Percentiles rank a stretch among this genome's conserved stretches.
phyloP scores from a whole-genome alignment of 805 yeast genomes.

The Wickerhamia fluorescens region DNA sequence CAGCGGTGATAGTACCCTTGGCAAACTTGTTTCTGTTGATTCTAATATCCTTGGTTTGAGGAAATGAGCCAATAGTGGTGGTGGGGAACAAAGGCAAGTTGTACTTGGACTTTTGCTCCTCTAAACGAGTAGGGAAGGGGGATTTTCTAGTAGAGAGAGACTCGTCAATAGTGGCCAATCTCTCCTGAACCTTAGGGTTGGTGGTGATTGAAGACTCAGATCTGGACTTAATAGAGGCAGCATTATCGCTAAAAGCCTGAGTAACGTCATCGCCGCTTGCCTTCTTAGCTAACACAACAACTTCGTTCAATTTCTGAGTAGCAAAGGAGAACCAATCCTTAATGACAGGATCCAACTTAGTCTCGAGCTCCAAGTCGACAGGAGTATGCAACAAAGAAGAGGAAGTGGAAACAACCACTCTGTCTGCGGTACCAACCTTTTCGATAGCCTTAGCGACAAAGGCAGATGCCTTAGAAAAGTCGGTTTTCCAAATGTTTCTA shows the following conservation, averaged over 20 bases:
- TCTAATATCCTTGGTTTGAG: slow-evolving; percentile 99
- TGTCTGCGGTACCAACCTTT: slow-evolving; percentile 70
- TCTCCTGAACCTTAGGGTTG: slow-evolving; percentile 82
- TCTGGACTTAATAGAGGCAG: slow-evolving; percentile 80
- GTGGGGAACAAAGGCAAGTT: slow-evolving; percentile 99
- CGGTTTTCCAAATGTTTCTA: slow-evolving; percentile 99
- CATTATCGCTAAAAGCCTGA: slow-evolving; percentile 76
- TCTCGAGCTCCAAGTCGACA: slow-evolving; percentile 88
- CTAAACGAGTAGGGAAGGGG: slow-evolving; percentile 82
- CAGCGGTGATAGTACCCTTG: slow-evolving; percentile 93
- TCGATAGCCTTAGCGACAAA: slow-evolving; percentile 76
- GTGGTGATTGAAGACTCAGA: slow-evolving; percentile 81
- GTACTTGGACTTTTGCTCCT: slow-evolving; percentile 77
- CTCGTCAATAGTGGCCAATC: slow-evolving; percentile 72
- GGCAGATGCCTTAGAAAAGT: slow-evolving; percentile 80
- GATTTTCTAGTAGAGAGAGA: slow-evolving; percentile 77
- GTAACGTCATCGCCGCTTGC: slow-evolving; percentile 77
- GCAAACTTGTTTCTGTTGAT: slow-evolving; percentile 95
- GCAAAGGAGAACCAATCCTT: slow-evolving; percentile 99
- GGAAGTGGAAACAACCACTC: slow-evolving; percentile 88
- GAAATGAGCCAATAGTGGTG: slow-evolving; percentile 99
- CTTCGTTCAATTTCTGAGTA: slow-evolving; percentile 90
- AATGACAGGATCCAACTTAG: slow-evolving; percentile 82
- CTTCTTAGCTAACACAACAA: slow-evolving; percentile 84
- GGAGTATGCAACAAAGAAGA: slow-evolving; percentile 98